Percentiles rank a stretch among this genome's conserved stretches.
These are phyloP conservation scores for Dipteronia sinensis DNA, from an alignment of 345 rosid species.

Conservation along the genomic window DNA sequence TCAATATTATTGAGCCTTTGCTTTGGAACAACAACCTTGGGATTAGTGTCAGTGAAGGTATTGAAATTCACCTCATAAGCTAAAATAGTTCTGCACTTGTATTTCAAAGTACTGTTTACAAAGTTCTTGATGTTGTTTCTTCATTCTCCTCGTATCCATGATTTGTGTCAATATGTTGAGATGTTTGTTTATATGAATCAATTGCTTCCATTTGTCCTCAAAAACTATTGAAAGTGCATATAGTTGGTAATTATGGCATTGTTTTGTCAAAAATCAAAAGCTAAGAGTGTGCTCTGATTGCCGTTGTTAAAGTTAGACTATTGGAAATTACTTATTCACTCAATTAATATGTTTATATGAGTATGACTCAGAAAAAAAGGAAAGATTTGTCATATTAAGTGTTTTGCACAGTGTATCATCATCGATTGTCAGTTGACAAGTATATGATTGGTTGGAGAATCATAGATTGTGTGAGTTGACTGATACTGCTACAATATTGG, in stretches of 20 bases:
- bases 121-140: background rate
- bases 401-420: background rate
- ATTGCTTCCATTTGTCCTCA: background rate
- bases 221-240: background rate
- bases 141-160: background rate
- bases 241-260: background rate
- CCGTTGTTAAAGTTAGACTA: background rate
- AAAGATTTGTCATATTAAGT: background rate
- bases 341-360: background rate
- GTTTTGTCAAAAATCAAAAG: background rate
- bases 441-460: background rate
- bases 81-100: background rate
- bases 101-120: background rate
- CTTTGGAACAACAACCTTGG: slow-evolving; percentile 67
- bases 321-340: background rate
- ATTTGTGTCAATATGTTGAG: background rate
- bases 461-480: background rate
- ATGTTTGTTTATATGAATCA: background rate
- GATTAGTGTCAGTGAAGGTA: slow-evolving; percentile 65
- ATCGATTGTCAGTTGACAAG: background rate
- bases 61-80: background rate
- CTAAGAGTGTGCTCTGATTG: background rate
- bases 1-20: slow-evolving; percentile 65
- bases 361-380: background rate
- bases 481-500: background rate